Conservation (phyloP, 2,329 filamentous ascomycete species). For the Sporothrix brasiliensis region DNA sequence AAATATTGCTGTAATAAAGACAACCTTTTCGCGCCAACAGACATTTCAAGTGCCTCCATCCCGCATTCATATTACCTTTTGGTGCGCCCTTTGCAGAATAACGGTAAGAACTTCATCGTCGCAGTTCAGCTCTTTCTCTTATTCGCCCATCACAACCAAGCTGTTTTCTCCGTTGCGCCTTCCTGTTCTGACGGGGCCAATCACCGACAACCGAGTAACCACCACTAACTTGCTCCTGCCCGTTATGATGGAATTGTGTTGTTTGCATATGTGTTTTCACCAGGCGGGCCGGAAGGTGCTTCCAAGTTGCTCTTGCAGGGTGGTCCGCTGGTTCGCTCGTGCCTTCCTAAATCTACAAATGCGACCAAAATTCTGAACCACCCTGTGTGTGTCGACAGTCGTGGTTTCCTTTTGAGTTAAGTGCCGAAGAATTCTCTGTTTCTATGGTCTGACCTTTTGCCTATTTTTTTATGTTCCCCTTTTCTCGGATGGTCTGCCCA, state of each 20-base stretch:
- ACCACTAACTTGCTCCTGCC: not conserved
- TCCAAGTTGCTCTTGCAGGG: not conserved
- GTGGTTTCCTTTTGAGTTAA: conserved; percentile 18
- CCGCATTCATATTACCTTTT: not conserved
- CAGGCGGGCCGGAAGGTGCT: not conserved
- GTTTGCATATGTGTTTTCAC: not conserved
- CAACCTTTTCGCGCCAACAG: not conserved
- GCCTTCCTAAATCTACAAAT: not conserved
- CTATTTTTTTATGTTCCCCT: not conserved
- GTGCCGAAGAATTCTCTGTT: conserved; percentile 20
- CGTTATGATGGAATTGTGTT: not conserved
- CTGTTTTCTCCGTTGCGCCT: no score
- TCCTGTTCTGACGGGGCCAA: not conserved
- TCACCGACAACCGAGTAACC: not conserved
- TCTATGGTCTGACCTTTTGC: not conserved
- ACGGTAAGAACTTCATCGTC: conserved; percentile 1
- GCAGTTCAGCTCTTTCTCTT: not conserved
- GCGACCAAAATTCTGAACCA: not conserved
- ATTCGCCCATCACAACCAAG: not conserved
- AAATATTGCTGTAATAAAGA: conserved; percentile 4
- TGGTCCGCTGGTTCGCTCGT: not conserved
- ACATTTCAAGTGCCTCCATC: not conserved
- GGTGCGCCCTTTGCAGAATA: not conserved
- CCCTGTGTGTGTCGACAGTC: not conserved
- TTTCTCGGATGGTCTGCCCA: not conserved